These are phyloP conservation scores for Dalbergia oliveri DNA, from an alignment of 306 rosid species.

Conservation along the genomic window DNA sequence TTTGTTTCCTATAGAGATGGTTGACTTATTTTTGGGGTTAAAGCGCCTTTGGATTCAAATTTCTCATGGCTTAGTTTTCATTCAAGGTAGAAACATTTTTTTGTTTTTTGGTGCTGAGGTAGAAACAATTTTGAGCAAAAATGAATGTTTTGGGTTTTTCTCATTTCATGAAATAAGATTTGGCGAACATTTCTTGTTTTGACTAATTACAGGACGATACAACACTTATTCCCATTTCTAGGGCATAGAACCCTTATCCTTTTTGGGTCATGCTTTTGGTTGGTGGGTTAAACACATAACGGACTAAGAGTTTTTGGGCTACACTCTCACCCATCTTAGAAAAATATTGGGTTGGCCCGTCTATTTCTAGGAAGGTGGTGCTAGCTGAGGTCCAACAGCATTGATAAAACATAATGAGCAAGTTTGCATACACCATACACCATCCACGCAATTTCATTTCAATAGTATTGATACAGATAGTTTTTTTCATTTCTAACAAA, in stretches of 20 bases:
- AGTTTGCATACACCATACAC: neutral
- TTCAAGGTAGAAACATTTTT: neutral
- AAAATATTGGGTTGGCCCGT: neutral
- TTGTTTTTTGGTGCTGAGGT: too few species aligned
- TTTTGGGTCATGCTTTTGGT: too few species aligned
- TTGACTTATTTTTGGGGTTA: constrained; percentile 2
- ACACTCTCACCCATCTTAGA: neutral
- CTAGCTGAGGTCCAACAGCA: neutral
- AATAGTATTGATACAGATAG: too few species aligned
- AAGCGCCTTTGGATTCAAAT: neutral
- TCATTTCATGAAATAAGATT: neutral
- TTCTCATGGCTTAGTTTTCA: neutral
- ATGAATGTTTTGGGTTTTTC: neutral
- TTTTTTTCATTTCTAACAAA: too few species aligned
- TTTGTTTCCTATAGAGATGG: neutral
- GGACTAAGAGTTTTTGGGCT: neutral
- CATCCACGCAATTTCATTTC: neutral
- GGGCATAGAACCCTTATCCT: too few species aligned
- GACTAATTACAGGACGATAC: too few species aligned
- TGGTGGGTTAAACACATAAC: too few species aligned
- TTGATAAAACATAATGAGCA: neutral
- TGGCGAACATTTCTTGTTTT: neutral
- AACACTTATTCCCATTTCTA: too few species aligned
- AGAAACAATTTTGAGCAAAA: neutral
- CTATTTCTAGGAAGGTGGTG: neutral